A percentile compares a stretch with the other conserved stretches of the same genome.
Evolutionary conservation across 2,329 filamentous ascomycete genomes (phyloP).

Genomic region (Cordyceps pruinosa): DNA sequence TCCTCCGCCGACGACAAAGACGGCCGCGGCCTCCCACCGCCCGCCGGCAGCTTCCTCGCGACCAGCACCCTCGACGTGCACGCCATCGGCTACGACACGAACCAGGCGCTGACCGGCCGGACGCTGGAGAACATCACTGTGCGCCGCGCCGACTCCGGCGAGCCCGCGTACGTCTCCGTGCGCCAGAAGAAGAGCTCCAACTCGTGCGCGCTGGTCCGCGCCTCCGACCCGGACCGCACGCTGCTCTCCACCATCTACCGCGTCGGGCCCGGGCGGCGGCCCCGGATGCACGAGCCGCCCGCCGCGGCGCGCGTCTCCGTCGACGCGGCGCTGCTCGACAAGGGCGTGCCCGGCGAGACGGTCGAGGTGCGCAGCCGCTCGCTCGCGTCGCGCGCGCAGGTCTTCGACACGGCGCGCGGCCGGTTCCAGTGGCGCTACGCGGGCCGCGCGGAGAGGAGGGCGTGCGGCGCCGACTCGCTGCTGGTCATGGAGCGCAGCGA

Average conservation of each 20-base stretch:
- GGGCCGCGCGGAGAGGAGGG: conserved; percentile 11
- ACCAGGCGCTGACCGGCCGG: conserved; percentile 9
- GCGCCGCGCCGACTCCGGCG: background rate
- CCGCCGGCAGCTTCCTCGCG: conserved; percentile 1
- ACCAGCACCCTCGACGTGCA: conserved; percentile 10
- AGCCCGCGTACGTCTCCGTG: conserved; percentile 17
- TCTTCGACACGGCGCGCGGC: conserved; percentile 17
- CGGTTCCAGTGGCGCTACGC: conserved; percentile 19
- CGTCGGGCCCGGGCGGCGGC: conserved; percentile 16
- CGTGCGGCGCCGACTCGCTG: conserved; percentile 15
- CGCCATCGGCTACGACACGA: conserved; percentile 9
- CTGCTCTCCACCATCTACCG: conserved; percentile 21
- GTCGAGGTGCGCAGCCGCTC: conserved; percentile 16
- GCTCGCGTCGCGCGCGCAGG: conserved; percentile 16
- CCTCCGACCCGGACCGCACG: conserved; percentile 7
- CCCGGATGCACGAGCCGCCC: conserved; percentile 16
- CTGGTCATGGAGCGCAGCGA: conserved; percentile 15
- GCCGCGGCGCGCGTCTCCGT: conserved; percentile 10
- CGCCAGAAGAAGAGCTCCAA: conserved; percentile 18
- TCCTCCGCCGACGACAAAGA: conserved; percentile 2
- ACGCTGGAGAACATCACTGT: conserved; percentile 13
- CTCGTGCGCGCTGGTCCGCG: conserved; percentile 19
- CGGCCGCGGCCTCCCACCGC: background rate
- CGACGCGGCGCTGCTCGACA: conserved; percentile 16
- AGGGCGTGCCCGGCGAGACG: conserved; percentile 12